These are phyloP conservation scores for Phytophthora rubi DNA, from an alignment of 352 stramenopile genomes.

Conservation along the genomic window DNA sequence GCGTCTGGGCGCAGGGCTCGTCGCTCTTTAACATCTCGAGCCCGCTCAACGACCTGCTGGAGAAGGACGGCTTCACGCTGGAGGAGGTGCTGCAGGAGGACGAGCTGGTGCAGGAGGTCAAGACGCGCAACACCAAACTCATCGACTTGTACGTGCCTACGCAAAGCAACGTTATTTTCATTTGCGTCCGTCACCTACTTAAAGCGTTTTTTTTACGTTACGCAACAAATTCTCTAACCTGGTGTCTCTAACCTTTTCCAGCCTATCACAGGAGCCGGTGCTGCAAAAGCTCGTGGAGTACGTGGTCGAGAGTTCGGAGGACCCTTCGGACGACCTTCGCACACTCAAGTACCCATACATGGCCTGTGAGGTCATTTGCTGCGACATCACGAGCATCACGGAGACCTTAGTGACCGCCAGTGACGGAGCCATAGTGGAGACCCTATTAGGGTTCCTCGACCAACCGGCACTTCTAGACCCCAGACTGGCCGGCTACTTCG, in stretches of 20 bases:
- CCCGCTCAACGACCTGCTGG: constrained; percentile 95
- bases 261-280: constrained; percentile 69
- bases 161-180: background rate
- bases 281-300: constrained; percentile 85
- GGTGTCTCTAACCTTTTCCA: constrained; percentile 19
- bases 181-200: background rate
- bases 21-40: constrained; percentile 92
- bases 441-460: constrained; percentile 93
- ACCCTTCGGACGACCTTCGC: constrained; percentile 63
- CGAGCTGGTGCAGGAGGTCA: constrained; percentile 97
- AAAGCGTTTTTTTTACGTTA: constrained; percentile 2
- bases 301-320: constrained; percentile 60
- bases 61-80: constrained; percentile 93
- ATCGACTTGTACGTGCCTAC: constrained; percentile 89
- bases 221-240: background rate
- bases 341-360: constrained; percentile 97
- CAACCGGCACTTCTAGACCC: constrained; percentile 87
- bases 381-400: constrained; percentile 94
- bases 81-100: constrained; percentile 96
- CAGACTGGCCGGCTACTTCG: constrained; percentile 96
- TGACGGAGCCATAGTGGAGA: constrained; percentile 82
- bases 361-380: constrained; percentile 97
- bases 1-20: constrained; percentile 83
- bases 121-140: constrained; percentile 94
- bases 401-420: constrained; percentile 83